Base-by-base conservation (phyloP, 1,139 yeast genomes). In the Kurtzmaniella natalensis region DNA sequence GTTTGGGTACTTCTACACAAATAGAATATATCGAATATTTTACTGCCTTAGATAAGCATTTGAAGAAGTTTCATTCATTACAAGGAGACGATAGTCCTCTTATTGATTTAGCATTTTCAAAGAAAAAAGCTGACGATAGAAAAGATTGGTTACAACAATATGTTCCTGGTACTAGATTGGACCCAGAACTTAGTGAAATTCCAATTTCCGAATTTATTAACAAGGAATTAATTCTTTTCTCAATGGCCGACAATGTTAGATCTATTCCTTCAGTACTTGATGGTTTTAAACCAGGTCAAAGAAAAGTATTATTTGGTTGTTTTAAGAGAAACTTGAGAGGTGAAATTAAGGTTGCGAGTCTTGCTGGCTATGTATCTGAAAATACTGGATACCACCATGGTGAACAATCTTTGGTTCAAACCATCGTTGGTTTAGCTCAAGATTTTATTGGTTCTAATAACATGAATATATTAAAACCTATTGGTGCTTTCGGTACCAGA, bases 361-460 rank as follows among this genome's bases (percentile, higher is more conserved):
- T 94, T 44, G 94, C 86, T 17, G 96, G 96, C 50, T 86, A 85
- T 51, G 86, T 89, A 23, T 76, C 92, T 20, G 95, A 84, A 55
- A 81, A 83, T 40, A 86, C 97, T 0, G 95, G 89, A 2, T 94
- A 94, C 53, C 98, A 94, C 52, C 98, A 94, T 55, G 98, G 97
- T 61, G 97, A 92, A 51, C 78, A 70, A 34, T 81, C 97, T 1
- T 70, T 94, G 44, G 78, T 80, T 47, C 95, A 82, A 57, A 87
- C 98, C 0, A 89, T 94, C 53, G 78, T 92, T 49, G 94, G 95
- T 15, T 63, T 94, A 53, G 98, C 98, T 1, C 98, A 94, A 56
- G 88, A 87, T 55, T 94, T 85, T 52, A 83, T 92, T 37, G 99
- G 99, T 7, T 74, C 95, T 8, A 94, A 94, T 53, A 94, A 94